Percentiles rank a stretch among this genome's conserved stretches.
Conservation (phyloP, 2,329 filamentous ascomycete genomes). For the Fusarium lateritium region DNA sequence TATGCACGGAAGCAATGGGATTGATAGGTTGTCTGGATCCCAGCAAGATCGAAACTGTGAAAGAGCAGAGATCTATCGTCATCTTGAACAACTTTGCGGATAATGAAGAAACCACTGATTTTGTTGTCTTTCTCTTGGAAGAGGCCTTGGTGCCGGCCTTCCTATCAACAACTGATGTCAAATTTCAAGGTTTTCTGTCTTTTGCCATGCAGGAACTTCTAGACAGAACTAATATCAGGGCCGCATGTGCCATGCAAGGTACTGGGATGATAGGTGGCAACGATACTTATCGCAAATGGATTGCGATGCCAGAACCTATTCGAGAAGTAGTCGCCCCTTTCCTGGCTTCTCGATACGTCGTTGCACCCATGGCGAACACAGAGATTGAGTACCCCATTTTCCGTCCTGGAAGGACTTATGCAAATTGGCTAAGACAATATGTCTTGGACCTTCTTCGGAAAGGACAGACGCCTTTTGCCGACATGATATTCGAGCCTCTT, state of each 20-base stretch:
- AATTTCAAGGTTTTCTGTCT: conserved; percentile 90
- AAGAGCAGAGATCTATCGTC: conserved; percentile 86
- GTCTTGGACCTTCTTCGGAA: conserved; percentile 86
- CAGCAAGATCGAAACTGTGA: conserved; percentile 85
- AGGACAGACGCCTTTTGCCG: conserved; percentile 80
- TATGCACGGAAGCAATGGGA: conserved; percentile 88
- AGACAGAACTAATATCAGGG: conserved; percentile 80
- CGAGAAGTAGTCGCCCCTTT: conserved; percentile 91
- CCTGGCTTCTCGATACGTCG: conserved; percentile 83
- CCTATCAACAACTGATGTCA: conserved; percentile 88
- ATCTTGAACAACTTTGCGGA: conserved; percentile 89
- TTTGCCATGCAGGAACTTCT: conserved; percentile 96
- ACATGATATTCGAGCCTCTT: conserved; percentile 84
- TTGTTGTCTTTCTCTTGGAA: conserved; percentile 87
- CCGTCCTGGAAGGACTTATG: conserved; percentile 75
- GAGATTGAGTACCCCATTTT: conserved; percentile 84
- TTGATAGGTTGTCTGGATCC: conserved; percentile 93
- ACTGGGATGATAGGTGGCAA: conserved; percentile 63
- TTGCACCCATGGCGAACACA: conserved; percentile 73
- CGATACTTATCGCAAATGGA: conserved; percentile 81
- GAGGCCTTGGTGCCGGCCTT: conserved; percentile 93
- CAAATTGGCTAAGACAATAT: conserved; percentile 84
- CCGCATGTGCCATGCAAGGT: conserved; percentile 63
- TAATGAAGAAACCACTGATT: conserved; percentile 84
- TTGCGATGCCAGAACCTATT: conserved; percentile 80